Percentiles rank a stretch among this genome's conserved stretches.
Conservation (phyloP, 2,329 filamentous ascomycete species). For the Fusarium acutatum region DNA sequence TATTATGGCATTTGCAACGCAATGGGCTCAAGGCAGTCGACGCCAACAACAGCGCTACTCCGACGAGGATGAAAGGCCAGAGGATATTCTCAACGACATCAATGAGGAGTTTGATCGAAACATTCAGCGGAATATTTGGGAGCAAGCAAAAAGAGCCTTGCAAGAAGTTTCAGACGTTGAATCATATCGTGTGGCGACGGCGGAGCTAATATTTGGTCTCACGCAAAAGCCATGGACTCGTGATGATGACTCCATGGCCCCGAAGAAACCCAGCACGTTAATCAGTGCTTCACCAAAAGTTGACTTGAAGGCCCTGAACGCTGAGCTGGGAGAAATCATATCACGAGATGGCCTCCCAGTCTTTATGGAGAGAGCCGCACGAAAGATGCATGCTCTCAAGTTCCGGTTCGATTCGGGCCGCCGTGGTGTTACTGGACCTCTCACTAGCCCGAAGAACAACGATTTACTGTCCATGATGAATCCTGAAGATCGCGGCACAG, state of each 20-base stretch:
- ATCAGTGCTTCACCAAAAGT: slow-evolving; percentile 4
- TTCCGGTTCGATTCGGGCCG: slow-evolving; percentile 34
- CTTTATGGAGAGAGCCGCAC: slow-evolving; percentile 37
- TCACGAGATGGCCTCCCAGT: slow-evolving; percentile 29
- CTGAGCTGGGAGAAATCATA: slow-evolving; percentile 34
- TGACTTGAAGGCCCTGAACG: slow-evolving; percentile 10
- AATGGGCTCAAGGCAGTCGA: slow-evolving; percentile 41
- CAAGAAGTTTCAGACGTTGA: slow-evolving; percentile 48
- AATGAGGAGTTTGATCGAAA: slow-evolving; percentile 49
- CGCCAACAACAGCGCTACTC: slow-evolving; percentile 36
- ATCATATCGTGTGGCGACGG: slow-evolving; percentile 49
- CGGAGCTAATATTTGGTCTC: slow-evolving; percentile 50
- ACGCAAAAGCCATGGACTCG: slow-evolving; percentile 45
- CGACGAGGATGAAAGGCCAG: slow-evolving; percentile 12
- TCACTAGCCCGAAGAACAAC: background rate
- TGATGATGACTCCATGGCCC: slow-evolving; percentile 10
- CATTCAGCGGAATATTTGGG: slow-evolving; percentile 49
- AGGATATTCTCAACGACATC: slow-evolving; percentile 31
- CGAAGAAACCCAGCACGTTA: background rate
- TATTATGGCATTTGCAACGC: slow-evolving; percentile 40
- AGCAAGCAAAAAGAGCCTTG: slow-evolving; percentile 46
- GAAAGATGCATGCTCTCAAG: slow-evolving; percentile 41
- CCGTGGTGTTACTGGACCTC: slow-evolving; percentile 13
- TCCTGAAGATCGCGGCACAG: slow-evolving; percentile 50
- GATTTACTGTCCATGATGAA: slow-evolving; percentile 10